phyloP scores from a whole-genome alignment of 495 filamentous ascomycete species.

The Hypoxylon lienhwacheense region DNA sequence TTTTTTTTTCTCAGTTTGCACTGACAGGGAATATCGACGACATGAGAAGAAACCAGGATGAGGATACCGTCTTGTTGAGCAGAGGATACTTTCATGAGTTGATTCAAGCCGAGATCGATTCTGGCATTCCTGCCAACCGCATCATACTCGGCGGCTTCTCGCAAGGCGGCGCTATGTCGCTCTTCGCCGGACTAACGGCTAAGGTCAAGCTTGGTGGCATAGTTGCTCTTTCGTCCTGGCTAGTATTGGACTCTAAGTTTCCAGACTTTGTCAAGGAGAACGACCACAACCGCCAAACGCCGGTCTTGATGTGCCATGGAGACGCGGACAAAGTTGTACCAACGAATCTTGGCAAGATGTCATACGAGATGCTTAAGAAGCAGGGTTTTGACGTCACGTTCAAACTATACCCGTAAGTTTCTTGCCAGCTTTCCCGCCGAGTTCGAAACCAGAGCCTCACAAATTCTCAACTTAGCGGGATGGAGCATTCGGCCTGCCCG shows the following conservation, averaged over 20 bases:
- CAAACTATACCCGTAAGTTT: constrained; percentile 68
- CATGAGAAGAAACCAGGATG: constrained; percentile 61
- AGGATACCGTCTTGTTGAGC: constrained; percentile 73
- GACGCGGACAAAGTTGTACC: constrained; percentile 70
- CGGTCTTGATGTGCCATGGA: constrained; percentile 88
- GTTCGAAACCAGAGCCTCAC: background rate
- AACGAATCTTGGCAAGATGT: constrained; percentile 65
- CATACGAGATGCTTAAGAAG: constrained; percentile 62
- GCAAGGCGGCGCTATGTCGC: constrained; percentile 59
- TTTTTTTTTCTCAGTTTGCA: constrained; percentile 18
- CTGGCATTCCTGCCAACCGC: constrained; percentile 78
- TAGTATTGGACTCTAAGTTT: constrained; percentile 74
- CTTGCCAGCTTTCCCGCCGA: background rate
- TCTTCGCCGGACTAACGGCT: constrained; percentile 69
- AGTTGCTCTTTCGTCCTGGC: constrained; percentile 80
- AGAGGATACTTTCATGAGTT: constrained; percentile 75
- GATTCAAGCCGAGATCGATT: constrained; percentile 78
- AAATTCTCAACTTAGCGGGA: constrained; percentile 49
- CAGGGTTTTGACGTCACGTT: constrained; percentile 72
- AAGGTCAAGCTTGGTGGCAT: constrained; percentile 81
- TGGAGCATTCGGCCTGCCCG: constrained; percentile 75
- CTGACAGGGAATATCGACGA: constrained; percentile 35
- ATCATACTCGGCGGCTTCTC: constrained; percentile 76
- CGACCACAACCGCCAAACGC: constrained; percentile 73
- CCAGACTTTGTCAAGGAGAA: constrained; percentile 64